Conservation (phyloP, 306 rosid genomes). For the Lathyrus tuberosus region DNA sequence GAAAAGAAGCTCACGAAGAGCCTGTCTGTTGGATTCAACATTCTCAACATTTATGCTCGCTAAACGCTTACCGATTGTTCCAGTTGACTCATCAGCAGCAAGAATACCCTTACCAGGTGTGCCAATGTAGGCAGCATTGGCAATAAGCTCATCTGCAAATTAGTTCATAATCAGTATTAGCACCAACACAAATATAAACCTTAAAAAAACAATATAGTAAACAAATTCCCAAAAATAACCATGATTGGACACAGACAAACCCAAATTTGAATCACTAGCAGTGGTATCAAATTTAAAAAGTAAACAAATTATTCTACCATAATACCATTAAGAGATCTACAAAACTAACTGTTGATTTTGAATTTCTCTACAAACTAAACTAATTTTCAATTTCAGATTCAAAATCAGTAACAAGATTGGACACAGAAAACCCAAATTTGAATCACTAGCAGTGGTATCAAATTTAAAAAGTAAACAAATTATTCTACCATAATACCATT, state of each 20-base stretch:
- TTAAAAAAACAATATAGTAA: not conserved
- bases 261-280: not conserved
- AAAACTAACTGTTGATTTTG: not conserved
- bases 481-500: no score
- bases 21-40: slow-evolving; percentile 47
- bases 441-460: not conserved
- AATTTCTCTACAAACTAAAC: not conserved
- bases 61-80: slow-evolving; percentile 48
- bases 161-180: not conserved
- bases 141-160: slow-evolving; percentile 48
- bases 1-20: slow-evolving; percentile 52
- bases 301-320: not conserved
- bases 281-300: not conserved
- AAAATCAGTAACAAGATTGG: not conserved
- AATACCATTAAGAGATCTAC: not conserved
- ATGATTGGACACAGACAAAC: not conserved
- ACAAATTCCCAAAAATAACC: not conserved
- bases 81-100: slow-evolving; percentile 52
- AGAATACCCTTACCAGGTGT: slow-evolving; percentile 56
- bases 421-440: not conserved
- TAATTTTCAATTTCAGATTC: not conserved
- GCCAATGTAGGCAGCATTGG: slow-evolving; percentile 53
- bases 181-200: not conserved
- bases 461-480: not conserved
- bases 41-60: slow-evolving; percentile 50